Conservation (phyloP, 208 protist genomes). For the Plasmodiophora brassicae region DNA sequence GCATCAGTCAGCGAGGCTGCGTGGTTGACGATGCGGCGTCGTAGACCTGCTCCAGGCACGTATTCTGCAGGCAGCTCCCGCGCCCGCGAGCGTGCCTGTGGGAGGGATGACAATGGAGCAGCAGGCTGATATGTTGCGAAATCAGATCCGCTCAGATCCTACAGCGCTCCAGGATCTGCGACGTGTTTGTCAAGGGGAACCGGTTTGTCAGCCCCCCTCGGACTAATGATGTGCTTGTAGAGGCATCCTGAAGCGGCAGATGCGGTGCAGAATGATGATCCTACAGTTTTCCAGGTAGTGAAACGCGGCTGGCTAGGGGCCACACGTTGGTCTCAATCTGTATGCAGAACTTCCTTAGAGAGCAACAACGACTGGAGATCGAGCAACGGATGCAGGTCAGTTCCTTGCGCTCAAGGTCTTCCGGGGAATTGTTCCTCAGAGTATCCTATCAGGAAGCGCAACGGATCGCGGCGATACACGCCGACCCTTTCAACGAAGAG, state of each 20-base stretch:
- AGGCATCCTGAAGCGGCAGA: neutral
- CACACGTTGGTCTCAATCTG: neutral
- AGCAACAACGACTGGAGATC: neutral
- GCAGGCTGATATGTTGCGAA: neutral
- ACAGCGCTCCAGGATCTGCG: neutral
- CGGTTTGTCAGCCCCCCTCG: neutral
- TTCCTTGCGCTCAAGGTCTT: neutral
- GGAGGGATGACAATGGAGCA: neutral
- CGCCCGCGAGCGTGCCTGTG: neutral
- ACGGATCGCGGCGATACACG: neutral
- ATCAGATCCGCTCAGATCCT: neutral
- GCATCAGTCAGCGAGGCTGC: neutral
- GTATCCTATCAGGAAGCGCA: neutral
- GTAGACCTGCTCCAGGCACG: neutral
- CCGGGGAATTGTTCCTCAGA: neutral
- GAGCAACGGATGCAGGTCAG: neutral
- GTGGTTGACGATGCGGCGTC: no score
- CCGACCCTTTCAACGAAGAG: conserved; percentile 11
- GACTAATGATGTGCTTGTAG: neutral
- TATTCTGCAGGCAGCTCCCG: neutral
- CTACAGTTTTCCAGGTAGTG: neutral
- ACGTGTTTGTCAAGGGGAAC: neutral
- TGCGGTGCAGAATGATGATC: neutral
- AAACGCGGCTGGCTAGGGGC: neutral
- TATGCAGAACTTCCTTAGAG: neutral